Conservation (phyloP, 345 rosid species). For the Sonneratia caseolaris region DNA sequence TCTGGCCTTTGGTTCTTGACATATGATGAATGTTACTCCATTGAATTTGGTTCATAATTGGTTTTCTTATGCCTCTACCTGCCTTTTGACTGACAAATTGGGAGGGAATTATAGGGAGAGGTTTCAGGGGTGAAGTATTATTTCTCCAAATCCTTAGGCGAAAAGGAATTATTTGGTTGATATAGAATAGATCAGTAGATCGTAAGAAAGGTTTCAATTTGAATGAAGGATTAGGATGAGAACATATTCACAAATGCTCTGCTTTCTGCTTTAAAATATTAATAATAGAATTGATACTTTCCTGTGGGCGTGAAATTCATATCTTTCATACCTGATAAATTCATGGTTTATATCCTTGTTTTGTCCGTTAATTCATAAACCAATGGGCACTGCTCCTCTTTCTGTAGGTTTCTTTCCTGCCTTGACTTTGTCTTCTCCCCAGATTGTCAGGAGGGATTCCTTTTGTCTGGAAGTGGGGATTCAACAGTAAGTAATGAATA, state of each 20-base stretch:
- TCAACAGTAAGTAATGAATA: constrained; percentile 51
- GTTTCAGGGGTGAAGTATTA: neutral
- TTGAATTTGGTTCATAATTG: neutral
- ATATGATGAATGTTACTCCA: too few relatives aligned
- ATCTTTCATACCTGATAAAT: neutral
- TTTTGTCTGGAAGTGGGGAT: constrained; percentile 94
- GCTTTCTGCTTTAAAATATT: too few relatives aligned
- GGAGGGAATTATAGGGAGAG: neutral
- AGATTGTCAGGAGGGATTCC: constrained; percentile 51
- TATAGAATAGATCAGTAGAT: neutral
- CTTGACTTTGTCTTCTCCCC: constrained; percentile 47
- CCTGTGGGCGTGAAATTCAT: neutral
- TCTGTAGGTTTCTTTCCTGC: constrained; percentile 67
- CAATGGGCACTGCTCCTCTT: neutral
- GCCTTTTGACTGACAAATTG: neutral
- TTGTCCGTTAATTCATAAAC: neutral
- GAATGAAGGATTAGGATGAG: neutral
- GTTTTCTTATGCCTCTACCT: neutral
- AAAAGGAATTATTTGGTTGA: neutral
- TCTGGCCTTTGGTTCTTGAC: neutral
- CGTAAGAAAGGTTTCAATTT: neutral
- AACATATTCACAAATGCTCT: too few relatives aligned
- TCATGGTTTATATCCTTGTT: neutral
- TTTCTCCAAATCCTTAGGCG: neutral
- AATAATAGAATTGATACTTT: neutral